Percentiles rank a stretch among this genome's conserved stretches.
These are phyloP conservation scores for Conoideocrella luteorostrata DNA, from an alignment of 2,329 filamentous ascomycete species.

Conservation along the genomic window DNA sequence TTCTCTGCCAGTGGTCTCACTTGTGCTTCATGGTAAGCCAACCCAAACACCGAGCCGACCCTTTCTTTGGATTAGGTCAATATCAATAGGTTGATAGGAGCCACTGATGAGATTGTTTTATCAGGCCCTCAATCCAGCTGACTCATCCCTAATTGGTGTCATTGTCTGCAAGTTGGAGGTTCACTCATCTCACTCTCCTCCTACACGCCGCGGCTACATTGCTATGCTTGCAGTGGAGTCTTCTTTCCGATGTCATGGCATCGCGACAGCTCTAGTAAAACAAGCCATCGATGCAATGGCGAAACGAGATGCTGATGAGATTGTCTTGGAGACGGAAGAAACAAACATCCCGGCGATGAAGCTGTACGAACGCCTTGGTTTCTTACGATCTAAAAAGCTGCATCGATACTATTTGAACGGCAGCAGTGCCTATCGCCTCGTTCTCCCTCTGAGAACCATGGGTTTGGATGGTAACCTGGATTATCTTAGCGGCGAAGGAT, in stretches of 20 bases:
- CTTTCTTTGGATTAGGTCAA: not conserved
- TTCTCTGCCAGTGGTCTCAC: slow-evolving; percentile 94
- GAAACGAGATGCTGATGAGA: slow-evolving; percentile 76
- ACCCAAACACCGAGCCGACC: not conserved
- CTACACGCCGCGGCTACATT: slow-evolving; percentile 82
- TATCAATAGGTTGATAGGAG: not conserved
- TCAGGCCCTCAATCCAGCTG: slow-evolving; percentile 55
- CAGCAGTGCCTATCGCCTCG: slow-evolving; percentile 84
- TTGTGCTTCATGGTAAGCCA: slow-evolving; percentile 80
- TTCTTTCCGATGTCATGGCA: slow-evolving; percentile 72
- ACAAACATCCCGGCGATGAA: slow-evolving; percentile 85
- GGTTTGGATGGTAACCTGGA: slow-evolving; percentile 34
- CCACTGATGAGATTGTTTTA: slow-evolving; percentile 6
- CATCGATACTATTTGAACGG: slow-evolving; percentile 96
- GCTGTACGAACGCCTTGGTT: slow-evolving; percentile 87
- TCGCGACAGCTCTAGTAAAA: slow-evolving; percentile 83
- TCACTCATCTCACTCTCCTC: slow-evolving; percentile 72
- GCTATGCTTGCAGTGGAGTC: slow-evolving; percentile 94
- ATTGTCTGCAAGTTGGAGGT: slow-evolving; percentile 92
- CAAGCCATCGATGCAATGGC: slow-evolving; percentile 90
- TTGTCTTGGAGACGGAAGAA: slow-evolving; percentile 94
- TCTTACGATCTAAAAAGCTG: slow-evolving; percentile 83
- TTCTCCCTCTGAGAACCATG: slow-evolving; percentile 65
- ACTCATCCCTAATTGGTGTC: slow-evolving; percentile 71
- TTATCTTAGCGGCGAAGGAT: slow-evolving; percentile 26